phyloP scores from a whole-genome alignment of 2,329 filamentous ascomycete species.

The Ascochyta koolunga region DNA sequence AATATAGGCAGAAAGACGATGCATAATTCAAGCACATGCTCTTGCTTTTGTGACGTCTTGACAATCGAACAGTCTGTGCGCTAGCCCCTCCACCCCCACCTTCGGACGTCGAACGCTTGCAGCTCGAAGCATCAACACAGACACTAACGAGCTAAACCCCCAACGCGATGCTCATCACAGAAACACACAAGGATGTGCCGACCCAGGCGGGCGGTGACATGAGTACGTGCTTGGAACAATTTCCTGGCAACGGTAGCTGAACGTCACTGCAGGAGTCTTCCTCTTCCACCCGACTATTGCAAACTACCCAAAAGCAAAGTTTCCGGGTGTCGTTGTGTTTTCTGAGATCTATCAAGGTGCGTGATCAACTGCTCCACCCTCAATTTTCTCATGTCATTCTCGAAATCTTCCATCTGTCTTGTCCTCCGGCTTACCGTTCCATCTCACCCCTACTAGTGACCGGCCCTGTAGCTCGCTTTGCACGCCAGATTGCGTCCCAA shows the following conservation, averaged over 20 bases:
- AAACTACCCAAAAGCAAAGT: constrained; percentile 86
- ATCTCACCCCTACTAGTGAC: constrained; percentile 62
- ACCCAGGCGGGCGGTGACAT: constrained; percentile 66
- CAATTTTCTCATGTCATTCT: neutral
- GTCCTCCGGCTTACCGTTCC: neutral
- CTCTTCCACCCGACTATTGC: constrained; percentile 85
- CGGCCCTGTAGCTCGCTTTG: constrained; percentile 86
- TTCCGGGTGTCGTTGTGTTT: constrained; percentile 86
- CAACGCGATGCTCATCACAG: constrained; percentile 62
- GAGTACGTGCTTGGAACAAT: constrained; percentile 50
- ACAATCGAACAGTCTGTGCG: neutral
- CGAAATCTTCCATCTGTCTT: neutral
- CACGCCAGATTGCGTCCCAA: constrained; percentile 87
- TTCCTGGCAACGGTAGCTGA: neutral
- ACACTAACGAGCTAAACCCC: neutral
- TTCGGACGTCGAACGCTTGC: neutral
- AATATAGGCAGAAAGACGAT: constrained; percentile 9
- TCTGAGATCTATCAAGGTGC: constrained; percentile 95
- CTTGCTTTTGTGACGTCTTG: neutral
- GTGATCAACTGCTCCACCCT: neutral
- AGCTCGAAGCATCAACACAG: constrained; percentile 2
- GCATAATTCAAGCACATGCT: neutral
- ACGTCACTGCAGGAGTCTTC: constrained; percentile 73
- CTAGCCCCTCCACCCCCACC: constrained; percentile 19
- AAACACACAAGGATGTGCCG: constrained; percentile 64